These are phyloP conservation scores for Mortierella sp. DNA, from an alignment of 371 early-diverging fungal species.

Conservation along the genomic window DNA sequence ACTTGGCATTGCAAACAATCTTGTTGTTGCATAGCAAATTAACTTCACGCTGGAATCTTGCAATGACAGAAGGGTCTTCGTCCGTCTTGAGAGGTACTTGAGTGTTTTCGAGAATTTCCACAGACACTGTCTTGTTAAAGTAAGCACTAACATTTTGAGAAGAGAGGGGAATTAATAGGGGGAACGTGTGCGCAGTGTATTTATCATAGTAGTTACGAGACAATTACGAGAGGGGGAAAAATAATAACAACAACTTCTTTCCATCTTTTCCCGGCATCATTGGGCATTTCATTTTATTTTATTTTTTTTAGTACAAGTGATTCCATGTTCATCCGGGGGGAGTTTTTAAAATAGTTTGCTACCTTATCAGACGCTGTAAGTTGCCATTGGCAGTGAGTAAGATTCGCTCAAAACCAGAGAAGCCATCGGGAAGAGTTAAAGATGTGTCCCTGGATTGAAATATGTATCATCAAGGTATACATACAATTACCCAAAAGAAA, in stretches of 20 bases:
- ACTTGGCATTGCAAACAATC: conserved; percentile 67
- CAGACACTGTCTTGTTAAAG: conserved; percentile 52
- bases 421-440: conserved; percentile 65
- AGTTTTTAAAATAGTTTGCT: too few species aligned
- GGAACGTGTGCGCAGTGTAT: not conserved
- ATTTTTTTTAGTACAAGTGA: not conserved
- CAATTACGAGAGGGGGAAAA: too few species aligned
- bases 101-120: conserved; percentile 47
- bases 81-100: conserved; percentile 25
- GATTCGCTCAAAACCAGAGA: conserved; percentile 67
- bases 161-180: not conserved
- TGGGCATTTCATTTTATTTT: not conserved
- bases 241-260: too few species aligned
- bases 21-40: conserved; percentile 66
- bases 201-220: not conserved
- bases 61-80: conserved; percentile 44
- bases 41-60: conserved; percentile 61
- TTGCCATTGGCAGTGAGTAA: conserved; percentile 73
- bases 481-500: not conserved
- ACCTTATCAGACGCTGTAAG: conserved; percentile 70
- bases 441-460: conserved; percentile 57
- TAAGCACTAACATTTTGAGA: conserved; percentile 38
- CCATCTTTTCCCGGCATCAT: not conserved
- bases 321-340: too few species aligned
- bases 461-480: not conserved